Evolutionary conservation across 2,329 filamentous ascomycete species (phyloP).

Genomic region (Mycosphaerella sp.): DNA sequence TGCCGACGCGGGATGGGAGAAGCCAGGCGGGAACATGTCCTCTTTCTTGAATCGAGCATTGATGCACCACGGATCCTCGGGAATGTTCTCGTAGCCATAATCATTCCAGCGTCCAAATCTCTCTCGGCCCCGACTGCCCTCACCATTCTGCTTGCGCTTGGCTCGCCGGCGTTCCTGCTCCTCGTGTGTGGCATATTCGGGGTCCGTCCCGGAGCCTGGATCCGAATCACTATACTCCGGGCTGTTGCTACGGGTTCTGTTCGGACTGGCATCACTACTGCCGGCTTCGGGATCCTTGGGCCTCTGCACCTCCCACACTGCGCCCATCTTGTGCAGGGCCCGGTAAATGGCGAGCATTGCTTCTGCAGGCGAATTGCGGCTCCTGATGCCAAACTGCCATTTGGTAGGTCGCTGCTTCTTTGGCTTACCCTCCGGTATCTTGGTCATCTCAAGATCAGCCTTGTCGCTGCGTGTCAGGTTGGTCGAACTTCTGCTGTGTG

Average conservation of each 20-base stretch:
- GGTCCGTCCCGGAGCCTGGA: slow-evolving; percentile 35
- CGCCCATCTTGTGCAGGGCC: slow-evolving; percentile 78
- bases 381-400: slow-evolving; percentile 98
- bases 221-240: slow-evolving; percentile 37
- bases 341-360: slow-evolving; percentile 94
- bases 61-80: slow-evolving; percentile 92
- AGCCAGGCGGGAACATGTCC: slow-evolving; percentile 56
- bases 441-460: slow-evolving; percentile 49
- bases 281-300: slow-evolving; percentile 30
- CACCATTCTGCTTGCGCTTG: slow-evolving; percentile 16
- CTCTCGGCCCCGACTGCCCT: slow-evolving; percentile 32
- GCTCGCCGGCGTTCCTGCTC: slow-evolving; percentile 31
- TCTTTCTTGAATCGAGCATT: slow-evolving; percentile 81
- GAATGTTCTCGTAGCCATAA: slow-evolving; percentile 66
- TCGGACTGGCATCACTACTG: slow-evolving; percentile 33
- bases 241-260: slow-evolving; percentile 28
- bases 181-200: slow-evolving; percentile 34
- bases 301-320: slow-evolving; percentile 66
- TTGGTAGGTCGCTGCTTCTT: slow-evolving; percentile 76
- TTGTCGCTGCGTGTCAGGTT: slow-evolving; percentile 32
- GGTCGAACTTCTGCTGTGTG: slow-evolving; percentile 64
- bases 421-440: slow-evolving; percentile 42
- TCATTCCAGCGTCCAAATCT: slow-evolving; percentile 44
- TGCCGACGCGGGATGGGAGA: slow-evolving; percentile 45
- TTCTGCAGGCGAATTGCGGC: slow-evolving; percentile 87